phyloP scores from a whole-genome alignment of 129 eudicot species.

The Tagetes erecta region DNA sequence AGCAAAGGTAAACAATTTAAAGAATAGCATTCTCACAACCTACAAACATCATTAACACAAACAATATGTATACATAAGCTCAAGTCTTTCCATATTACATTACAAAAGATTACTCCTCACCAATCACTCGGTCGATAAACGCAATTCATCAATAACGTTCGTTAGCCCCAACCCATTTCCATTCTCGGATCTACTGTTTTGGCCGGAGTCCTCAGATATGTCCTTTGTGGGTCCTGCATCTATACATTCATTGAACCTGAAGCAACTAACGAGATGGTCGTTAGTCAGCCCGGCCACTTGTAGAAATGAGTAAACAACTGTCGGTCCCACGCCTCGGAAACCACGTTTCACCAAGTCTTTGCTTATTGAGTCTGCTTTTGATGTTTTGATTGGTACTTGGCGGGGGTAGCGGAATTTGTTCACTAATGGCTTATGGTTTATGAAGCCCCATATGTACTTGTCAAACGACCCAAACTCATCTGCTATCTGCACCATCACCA shows the following conservation, averaged over 20 bases:
- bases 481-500: slow-evolving; percentile 56
- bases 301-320: slow-evolving; percentile 85
- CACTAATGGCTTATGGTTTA: slow-evolving; percentile 64
- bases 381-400: slow-evolving; percentile 83
- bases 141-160: slow-evolving; percentile 55
- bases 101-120: background rate
- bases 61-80: slow-evolving; percentile 38
- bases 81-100: slow-evolving; percentile 19
- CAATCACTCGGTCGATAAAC: slow-evolving; percentile 49
- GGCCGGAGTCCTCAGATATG: slow-evolving; percentile 32
- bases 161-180: slow-evolving; percentile 46
- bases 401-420: slow-evolving; percentile 77
- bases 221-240: slow-evolving; percentile 34
- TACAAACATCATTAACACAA: slow-evolving; percentile 35
- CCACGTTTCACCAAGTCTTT: slow-evolving; percentile 88
- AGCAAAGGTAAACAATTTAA: slow-evolving; percentile 1
- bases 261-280: slow-evolving; percentile 84
- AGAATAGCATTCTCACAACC: slow-evolving; percentile 42
- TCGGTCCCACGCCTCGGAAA: slow-evolving; percentile 89
- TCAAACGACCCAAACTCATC: slow-evolving; percentile 82
- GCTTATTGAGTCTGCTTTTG: slow-evolving; percentile 85
- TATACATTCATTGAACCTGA: slow-evolving; percentile 71
- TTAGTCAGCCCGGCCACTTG: slow-evolving; percentile 87
- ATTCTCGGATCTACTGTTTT: slow-evolving; percentile 41
- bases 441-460: slow-evolving; percentile 91